Conservation (phyloP, 257 asterid species). For the Paulownia fortunei region DNA sequence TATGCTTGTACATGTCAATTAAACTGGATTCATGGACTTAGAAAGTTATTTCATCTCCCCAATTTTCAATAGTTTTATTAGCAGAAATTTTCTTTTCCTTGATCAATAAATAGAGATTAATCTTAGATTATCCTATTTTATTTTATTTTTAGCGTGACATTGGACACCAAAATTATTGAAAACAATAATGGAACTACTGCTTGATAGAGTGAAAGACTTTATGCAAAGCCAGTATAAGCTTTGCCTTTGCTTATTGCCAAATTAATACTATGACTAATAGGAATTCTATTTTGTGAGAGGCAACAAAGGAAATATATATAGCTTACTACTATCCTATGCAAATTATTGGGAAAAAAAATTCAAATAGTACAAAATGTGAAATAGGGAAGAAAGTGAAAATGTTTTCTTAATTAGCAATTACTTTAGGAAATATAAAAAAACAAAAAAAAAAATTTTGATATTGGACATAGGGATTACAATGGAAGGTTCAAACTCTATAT, state of each 20-base stretch:
- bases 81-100: background rate
- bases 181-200: no score
- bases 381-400: background rate
- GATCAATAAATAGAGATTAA: background rate
- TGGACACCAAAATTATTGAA: background rate
- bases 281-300: background rate
- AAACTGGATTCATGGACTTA: background rate
- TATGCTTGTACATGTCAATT: background rate
- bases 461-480: no score
- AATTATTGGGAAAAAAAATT: background rate
- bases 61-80: background rate
- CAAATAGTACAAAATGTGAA: no score
- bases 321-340: background rate
- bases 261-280: no score
- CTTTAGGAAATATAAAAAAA: no score
- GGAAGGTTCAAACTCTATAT: no score
- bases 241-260: no score
- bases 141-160: background rate
- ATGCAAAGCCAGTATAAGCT: no score
- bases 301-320: background rate
- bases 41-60: background rate
- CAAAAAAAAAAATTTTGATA: no score
- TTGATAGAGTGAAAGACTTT: no score
- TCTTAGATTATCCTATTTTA: background rate
- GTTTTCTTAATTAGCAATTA: background rate